A percentile compares a stretch with the other conserved stretches of the same genome.
Conservation (phyloP, 2,329 filamentous ascomycete genomes). For the Tolypocladium amazonense region DNA sequence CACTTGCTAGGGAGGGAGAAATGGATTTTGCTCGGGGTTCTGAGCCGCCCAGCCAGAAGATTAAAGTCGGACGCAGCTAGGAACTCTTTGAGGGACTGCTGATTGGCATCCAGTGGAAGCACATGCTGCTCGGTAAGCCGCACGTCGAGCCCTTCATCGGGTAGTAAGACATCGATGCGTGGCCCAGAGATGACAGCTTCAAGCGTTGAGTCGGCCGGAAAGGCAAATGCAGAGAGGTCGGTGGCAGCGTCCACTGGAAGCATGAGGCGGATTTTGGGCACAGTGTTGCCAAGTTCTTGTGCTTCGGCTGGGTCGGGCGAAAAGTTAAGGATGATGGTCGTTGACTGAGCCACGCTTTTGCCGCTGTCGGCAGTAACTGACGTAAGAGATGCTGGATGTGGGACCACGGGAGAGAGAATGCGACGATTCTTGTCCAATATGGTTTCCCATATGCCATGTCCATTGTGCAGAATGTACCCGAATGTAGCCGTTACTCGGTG, state of each 20-base stretch:
- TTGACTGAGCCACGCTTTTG: constrained; percentile 12
- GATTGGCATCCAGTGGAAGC: constrained; percentile 25
- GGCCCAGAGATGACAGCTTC: constrained; percentile 16
- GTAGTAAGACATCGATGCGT: constrained; percentile 34
- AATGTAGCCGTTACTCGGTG: constrained; percentile 32
- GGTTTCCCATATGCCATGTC: constrained; percentile 5
- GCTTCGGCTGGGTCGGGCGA: constrained; percentile 18
- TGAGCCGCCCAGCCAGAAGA: constrained; percentile 28
- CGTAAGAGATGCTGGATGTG: constrained; percentile 35
- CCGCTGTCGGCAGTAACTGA: constrained; percentile 21
- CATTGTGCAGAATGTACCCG: constrained; percentile 36
- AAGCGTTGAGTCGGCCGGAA: constrained; percentile 20
- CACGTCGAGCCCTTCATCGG: constrained; percentile 34
- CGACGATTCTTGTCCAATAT: constrained; percentile 12
- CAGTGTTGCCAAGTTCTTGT: neutral
- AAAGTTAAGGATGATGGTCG: constrained; percentile 35
- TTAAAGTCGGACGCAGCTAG: constrained; percentile 33
- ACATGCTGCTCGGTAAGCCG: constrained; percentile 28
- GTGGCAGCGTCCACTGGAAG: constrained; percentile 18
- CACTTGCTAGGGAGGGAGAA: constrained; percentile 21
- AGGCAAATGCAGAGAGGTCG: constrained; percentile 15
- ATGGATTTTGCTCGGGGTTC: constrained; percentile 21
- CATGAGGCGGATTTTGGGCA: constrained; percentile 16
- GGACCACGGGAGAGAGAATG: constrained; percentile 33
- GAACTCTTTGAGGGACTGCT: constrained; percentile 30